These are phyloP conservation scores for Mortierella sp. DNA, from an alignment of 371 early-diverging fungal genomes.

Conservation along the genomic window DNA sequence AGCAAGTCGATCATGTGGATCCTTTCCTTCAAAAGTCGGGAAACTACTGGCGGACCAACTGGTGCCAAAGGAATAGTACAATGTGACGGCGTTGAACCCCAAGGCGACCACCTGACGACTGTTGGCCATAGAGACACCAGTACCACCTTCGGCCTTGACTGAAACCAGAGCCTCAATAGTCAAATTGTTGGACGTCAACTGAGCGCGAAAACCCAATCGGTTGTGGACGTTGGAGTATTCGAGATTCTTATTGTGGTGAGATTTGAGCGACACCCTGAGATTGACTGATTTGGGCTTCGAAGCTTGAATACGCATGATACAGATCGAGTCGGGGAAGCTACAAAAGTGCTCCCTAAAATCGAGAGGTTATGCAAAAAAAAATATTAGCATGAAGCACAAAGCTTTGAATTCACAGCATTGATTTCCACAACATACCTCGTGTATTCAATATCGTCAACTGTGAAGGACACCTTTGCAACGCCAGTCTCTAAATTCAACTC, in stretches of 20 bases:
- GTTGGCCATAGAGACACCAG: constrained; percentile 47
- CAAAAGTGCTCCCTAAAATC: constrained; percentile 51
- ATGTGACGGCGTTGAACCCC: constrained; percentile 33
- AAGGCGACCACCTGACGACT: constrained; percentile 38
- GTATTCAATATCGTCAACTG: constrained; percentile 22
- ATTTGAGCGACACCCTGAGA: constrained; percentile 35
- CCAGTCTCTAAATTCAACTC: constrained; percentile 40
- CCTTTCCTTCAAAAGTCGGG: constrained; percentile 39
- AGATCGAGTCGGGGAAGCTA: constrained; percentile 40
- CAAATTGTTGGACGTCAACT: constrained; percentile 45
- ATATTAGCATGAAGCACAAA: too few species aligned
- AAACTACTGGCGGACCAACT: constrained; percentile 23
- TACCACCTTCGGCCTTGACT: constrained; percentile 43
- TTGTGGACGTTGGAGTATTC: constrained; percentile 52
- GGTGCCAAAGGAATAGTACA: constrained; percentile 48
- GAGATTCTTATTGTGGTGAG: constrained; percentile 13
- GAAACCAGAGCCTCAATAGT: constrained; percentile 38
- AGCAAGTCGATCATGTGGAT: constrained; percentile 38
- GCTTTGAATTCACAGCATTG: too few species aligned
- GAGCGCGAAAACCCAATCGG: constrained; percentile 34
- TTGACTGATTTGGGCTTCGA: constrained; percentile 43
- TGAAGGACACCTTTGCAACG: constrained; percentile 28
- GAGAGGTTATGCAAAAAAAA: not conserved
- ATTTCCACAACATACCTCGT: constrained; percentile 26
- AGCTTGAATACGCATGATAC: constrained; percentile 37